phyloP scores from a whole-genome alignment of 2,329 filamentous ascomycete species.

The Ascochyta viciae-villosae region DNA sequence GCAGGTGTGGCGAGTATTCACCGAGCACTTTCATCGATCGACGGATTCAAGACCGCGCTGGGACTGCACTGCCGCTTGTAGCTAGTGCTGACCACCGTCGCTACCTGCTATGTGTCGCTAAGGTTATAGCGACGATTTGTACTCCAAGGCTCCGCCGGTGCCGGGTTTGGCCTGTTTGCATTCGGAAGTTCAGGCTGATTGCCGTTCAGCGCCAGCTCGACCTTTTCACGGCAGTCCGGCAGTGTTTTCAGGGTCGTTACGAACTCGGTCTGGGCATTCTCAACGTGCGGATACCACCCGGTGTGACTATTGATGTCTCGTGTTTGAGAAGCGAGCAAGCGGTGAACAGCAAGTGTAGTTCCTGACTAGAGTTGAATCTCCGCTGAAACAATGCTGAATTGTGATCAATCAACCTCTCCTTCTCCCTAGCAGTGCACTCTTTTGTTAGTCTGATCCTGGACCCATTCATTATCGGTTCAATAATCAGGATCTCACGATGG shows the following conservation, averaged over 20 bases:
- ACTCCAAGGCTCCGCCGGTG: neutral
- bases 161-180: slow-evolving; percentile 2
- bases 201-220: slow-evolving; percentile 1
- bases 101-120: neutral
- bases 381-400: slow-evolving; percentile 6
- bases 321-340: neutral
- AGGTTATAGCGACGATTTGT: slow-evolving; percentile 2
- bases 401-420: slow-evolving; percentile 5
- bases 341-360: slow-evolving; percentile 1
- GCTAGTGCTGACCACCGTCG: slow-evolving; percentile 17
- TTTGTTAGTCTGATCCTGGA: neutral
- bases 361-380: neutral
- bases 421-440: slow-evolving; percentile 11
- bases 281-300: neutral
- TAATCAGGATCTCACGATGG: neutral
- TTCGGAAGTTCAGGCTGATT: slow-evolving; percentile 1
- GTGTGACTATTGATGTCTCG: slow-evolving; percentile 1
- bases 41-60: slow-evolving; percentile 10
- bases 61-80: slow-evolving; percentile 22
- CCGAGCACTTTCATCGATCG: slow-evolving; percentile 13
- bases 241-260: slow-evolving; percentile 7
- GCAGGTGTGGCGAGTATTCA: slow-evolving; percentile 31
- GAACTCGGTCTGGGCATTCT: too few relatives aligned
- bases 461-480: slow-evolving; percentile 1
- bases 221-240: slow-evolving; percentile 2